A percentile compares a stretch with the other conserved stretches of the same genome.
These are phyloP conservation scores for Calonectria naviculata DNA, from an alignment of 2,329 filamentous ascomycete genomes.

Conservation along the genomic window DNA sequence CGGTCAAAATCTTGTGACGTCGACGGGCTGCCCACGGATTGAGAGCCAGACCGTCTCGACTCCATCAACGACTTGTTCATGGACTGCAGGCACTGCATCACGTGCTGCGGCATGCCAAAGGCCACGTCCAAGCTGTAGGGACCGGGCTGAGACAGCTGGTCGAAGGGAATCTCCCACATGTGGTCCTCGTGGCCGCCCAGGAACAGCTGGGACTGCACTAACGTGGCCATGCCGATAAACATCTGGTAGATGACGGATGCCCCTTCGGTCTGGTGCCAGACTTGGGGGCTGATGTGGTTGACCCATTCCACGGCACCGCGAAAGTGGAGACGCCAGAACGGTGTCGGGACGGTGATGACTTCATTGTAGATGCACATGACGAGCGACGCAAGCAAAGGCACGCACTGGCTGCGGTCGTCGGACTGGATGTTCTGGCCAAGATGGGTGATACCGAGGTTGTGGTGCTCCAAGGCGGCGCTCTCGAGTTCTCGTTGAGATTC, in stretches of 20 bases:
- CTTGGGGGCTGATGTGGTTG: conserved; percentile 38
- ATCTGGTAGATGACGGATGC: conserved; percentile 38
- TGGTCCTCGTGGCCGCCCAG: conserved; percentile 28
- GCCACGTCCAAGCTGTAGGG: conserved; percentile 31
- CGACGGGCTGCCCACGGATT: background rate
- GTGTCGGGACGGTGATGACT: conserved; percentile 35
- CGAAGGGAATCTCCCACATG: conserved; percentile 33
- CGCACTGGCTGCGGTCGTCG: conserved; percentile 33
- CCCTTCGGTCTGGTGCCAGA: conserved; percentile 35
- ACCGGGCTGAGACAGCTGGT: conserved; percentile 33
- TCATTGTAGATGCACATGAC: conserved; percentile 40
- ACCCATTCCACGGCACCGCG: conserved; percentile 39
- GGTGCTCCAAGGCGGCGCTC: conserved; percentile 37
- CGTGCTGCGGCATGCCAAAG: conserved; percentile 33
- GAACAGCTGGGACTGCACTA: conserved; percentile 34
- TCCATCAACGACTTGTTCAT: conserved; percentile 35
- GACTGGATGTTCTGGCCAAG: conserved; percentile 39
- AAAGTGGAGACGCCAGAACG: conserved; percentile 38
- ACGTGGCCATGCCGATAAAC: conserved; percentile 37
- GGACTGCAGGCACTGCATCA: conserved; percentile 32
- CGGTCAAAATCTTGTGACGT: conserved; percentile 30
- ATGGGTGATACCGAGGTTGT: conserved; percentile 39
- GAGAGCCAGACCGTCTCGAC: conserved; percentile 2
- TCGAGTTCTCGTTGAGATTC: conserved; percentile 29
- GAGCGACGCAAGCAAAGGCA: conserved; percentile 32